A percentile compares a stretch with the other conserved stretches of the same genome.
phyloP scores from a whole-genome alignment of 495 filamentous ascomycete species.

The Xylaria flabelliformis region DNA sequence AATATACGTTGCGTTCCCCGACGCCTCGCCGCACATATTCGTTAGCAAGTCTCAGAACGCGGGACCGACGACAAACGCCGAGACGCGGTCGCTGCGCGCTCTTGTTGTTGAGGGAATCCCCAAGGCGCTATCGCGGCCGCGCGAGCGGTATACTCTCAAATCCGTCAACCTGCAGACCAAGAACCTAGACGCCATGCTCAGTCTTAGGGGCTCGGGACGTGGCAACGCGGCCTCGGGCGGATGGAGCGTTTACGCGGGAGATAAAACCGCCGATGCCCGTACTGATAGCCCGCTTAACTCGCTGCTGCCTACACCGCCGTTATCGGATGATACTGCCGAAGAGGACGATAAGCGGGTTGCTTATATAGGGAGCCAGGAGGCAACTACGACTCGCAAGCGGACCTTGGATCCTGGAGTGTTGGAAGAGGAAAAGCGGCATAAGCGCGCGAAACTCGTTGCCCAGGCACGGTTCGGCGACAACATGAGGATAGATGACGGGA shows the following conservation, averaged over 20 bases:
- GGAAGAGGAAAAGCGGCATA: slow-evolving; percentile 45
- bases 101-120: slow-evolving; percentile 76
- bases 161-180: slow-evolving; percentile 70
- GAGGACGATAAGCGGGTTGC: slow-evolving; percentile 33
- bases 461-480: slow-evolving; percentile 62
- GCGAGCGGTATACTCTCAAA: slow-evolving; percentile 70
- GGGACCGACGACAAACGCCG: slow-evolving; percentile 46
- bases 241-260: slow-evolving; percentile 76
- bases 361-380: neutral
- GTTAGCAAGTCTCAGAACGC: slow-evolving; percentile 61
- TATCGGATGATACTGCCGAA: slow-evolving; percentile 37
- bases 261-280: slow-evolving; percentile 53
- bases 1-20: slow-evolving; percentile 80
- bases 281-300: slow-evolving; percentile 65
- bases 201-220: slow-evolving; percentile 68
- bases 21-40: slow-evolving; percentile 76
- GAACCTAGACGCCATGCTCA: slow-evolving; percentile 69
- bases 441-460: slow-evolving; percentile 55
- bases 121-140: slow-evolving; percentile 73
- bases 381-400: slow-evolving; percentile 28
- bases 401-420: slow-evolving; percentile 35
- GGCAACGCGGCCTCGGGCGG: slow-evolving; percentile 74
- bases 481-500: slow-evolving; percentile 57
- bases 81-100: slow-evolving; percentile 69
- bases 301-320: slow-evolving; percentile 48